Base-by-base conservation (phyloP, 441 rosid genomes). In the Jatropha multifida region DNA sequence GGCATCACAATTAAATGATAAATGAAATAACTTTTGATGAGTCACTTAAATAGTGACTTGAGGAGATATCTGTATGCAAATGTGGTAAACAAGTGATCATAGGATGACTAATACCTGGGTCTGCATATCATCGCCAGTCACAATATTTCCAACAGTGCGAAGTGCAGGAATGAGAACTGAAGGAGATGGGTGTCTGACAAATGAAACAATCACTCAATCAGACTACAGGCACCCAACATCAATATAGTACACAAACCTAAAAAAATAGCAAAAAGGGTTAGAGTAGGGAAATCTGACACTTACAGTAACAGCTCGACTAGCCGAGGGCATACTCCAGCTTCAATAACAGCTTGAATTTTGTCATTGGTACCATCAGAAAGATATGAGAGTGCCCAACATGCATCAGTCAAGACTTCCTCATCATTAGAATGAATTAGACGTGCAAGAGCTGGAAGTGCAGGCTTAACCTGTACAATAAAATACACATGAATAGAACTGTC, bases 311-410 rank as follows among this genome's bases (percentile, higher is more conserved):
- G 92, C 74, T 90, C 94, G 52, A 90, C 83, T 26, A 94, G 90
- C 72, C 92, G 88, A 37, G 88, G 87, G 68, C 91, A 90, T 51
- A 94, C 94, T 74, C 86, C 86, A 0, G 90, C 90, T 70, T 90
- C 89, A 42, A 94, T 89, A 41, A 92, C 97, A 80, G 92, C 82
- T 78, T 88, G 95, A 69, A 94, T 94, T 88, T 94, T 90, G 74
- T 94, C 97, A 82, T 90, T 94, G 48, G 94, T 86, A 55, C 98
- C 97, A 86, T 92, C 97, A 75, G 96, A 90, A 68, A 94, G 96
- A 81, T 92, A 92, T 0, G 97, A 94, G 26, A 92, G 90, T 4
- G 97, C 96, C 97, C 98, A 94, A 67, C 97, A 90, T 38, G 98
- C 91, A 88, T 94, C 95, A 40, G 94, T 90, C 84, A 94, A 80